These are phyloP conservation scores for Leccinum disarticulatum DNA, from an alignment of 768 basidiomycete species.

Conservation along the genomic window DNA sequence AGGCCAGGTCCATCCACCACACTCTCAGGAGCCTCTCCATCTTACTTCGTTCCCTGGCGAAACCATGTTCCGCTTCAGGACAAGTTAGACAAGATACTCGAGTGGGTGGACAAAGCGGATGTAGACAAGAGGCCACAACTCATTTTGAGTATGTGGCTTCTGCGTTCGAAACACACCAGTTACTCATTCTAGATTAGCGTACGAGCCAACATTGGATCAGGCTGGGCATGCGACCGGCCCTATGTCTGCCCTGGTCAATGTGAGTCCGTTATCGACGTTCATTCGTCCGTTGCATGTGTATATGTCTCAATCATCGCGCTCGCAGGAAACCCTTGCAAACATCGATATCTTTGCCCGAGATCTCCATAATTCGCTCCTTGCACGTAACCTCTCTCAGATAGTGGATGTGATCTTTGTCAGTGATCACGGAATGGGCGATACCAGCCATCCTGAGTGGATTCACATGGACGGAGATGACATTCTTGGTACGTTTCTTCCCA, in stretches of 20 bases:
- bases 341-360: conserved; percentile 77
- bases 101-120: conserved; percentile 78
- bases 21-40: conserved; percentile 58
- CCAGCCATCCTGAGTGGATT: conserved; percentile 70
- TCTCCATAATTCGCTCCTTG: conserved; percentile 59
- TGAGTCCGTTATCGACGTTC: conserved; percentile 32
- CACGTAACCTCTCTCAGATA: conserved; percentile 77
- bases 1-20: conserved; percentile 87
- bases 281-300: not conserved
- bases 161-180: not conserved
- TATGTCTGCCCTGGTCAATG: conserved; percentile 67
- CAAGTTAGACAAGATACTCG: conserved; percentile 75
- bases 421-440: conserved; percentile 92
- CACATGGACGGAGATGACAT: conserved; percentile 61
- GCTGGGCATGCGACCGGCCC: conserved; percentile 77
- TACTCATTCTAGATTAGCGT: conserved; percentile 44
- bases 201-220: conserved; percentile 86
- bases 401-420: conserved; percentile 89
- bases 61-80: conserved; percentile 53
- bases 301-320: not conserved
- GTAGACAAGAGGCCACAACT: conserved; percentile 71
- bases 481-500: conserved; percentile 21
- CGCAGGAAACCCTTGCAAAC: conserved; percentile 57
- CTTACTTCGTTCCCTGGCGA: conserved; percentile 80
- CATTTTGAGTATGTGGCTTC: conserved; percentile 55